phyloP scores from a whole-genome alignment of 352 stramenopile genomes.

The Aphanomyces invadans region DNA sequence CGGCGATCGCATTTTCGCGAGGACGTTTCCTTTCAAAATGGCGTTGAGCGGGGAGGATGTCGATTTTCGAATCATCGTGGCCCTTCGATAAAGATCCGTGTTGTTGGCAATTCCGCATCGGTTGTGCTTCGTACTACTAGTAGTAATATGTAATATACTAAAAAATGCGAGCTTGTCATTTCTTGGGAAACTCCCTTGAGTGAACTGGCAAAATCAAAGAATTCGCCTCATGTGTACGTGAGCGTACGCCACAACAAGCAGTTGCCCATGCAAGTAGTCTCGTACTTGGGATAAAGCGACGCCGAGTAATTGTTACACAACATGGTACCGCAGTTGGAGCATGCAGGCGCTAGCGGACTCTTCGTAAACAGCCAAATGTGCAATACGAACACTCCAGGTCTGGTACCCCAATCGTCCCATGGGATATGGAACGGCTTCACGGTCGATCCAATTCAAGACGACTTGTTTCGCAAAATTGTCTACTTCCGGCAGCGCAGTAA shows the following conservation, averaged over 20 bases:
- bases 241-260: not conserved
- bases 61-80: slow-evolving; percentile 7
- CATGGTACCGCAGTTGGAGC: not conserved
- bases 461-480: not conserved
- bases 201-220: no score
- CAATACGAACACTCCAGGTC: no score
- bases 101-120: not conserved
- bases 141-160: not conserved
- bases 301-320: not conserved
- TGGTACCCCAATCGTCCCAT: no score
- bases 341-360: no score
- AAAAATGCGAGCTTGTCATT: no score
- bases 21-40: not conserved
- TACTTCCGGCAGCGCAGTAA: not conserved
- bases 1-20: not conserved
- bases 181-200: no score
- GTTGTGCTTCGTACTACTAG: not conserved
- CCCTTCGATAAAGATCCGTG: not conserved
- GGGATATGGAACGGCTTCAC: not conserved
- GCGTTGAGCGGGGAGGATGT: not conserved
- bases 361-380: no score
- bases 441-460: not conserved
- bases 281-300: not conserved
- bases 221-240: no score
- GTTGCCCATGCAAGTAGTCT: not conserved